A percentile compares a stretch with the other conserved stretches of the same genome.
phyloP scores from a whole-genome alignment of 257 asterid genomes.

The Solanum etuberosum region DNA sequence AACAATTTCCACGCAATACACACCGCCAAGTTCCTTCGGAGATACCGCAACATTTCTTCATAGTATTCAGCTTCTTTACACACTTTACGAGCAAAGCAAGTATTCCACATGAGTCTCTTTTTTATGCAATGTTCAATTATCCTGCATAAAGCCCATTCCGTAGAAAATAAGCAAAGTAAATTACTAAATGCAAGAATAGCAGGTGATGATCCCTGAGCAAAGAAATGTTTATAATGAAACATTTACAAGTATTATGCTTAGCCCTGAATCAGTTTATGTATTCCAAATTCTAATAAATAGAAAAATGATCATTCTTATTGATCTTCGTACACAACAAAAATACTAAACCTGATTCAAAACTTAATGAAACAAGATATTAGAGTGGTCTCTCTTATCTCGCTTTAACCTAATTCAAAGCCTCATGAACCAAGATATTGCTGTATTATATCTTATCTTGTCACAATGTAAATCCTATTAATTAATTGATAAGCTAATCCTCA shows the following conservation, averaged over 20 bases:
- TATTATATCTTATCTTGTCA: not conserved
- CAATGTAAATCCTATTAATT: not conserved
- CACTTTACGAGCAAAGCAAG: conserved; percentile 82
- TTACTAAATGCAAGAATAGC: not conserved
- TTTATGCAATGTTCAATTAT: conserved; percentile 79
- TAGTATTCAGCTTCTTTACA: conserved; percentile 96
- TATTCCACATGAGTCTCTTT: conserved; percentile 77
- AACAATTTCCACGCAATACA: conserved; percentile 15
- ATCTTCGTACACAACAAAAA: not conserved
- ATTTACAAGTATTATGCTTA: not conserved
- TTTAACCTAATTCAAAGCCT: not conserved
- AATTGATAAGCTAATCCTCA: not conserved
- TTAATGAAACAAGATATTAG: not conserved
- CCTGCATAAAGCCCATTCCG: conserved; percentile 36
- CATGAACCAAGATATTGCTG: not conserved
- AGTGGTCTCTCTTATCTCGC: not conserved
- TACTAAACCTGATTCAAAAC: not conserved
- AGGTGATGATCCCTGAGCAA: not conserved
- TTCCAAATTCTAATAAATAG: not conserved
- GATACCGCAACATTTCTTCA: conserved; percentile 96
- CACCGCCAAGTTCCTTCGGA: conserved; percentile 88
- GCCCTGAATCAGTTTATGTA: not conserved
- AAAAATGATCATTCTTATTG: not conserved
- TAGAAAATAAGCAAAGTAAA: not conserved
- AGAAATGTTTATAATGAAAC: not conserved